Evolutionary conservation across 176 grass and related monocot species (phyloP).

Genomic region (Thalia dealbata): DNA sequence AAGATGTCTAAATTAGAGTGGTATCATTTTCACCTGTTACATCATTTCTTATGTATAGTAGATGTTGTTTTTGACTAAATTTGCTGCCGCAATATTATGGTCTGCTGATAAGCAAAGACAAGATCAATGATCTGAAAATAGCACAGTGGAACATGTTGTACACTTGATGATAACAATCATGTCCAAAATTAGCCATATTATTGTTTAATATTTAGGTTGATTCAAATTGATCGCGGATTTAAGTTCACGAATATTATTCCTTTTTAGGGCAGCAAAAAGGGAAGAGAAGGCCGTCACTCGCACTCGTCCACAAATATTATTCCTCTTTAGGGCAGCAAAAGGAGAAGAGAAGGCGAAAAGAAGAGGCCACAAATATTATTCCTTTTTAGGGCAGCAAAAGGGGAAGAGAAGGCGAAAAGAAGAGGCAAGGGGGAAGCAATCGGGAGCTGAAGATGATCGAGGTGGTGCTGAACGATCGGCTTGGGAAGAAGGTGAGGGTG

Average conservation of each 20-base stretch:
- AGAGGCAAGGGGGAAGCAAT: not conserved
- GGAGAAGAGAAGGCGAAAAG: not conserved
- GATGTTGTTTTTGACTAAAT: too few relatives aligned
- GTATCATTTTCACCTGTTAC: too few relatives aligned
- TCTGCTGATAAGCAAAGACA: too few relatives aligned
- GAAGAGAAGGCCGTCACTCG: too few relatives aligned
- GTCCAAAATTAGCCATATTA: not conserved
- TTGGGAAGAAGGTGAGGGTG: slow-evolving; percentile 97
- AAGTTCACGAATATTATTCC: too few relatives aligned
- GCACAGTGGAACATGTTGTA: too few relatives aligned
- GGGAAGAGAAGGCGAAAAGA: not conserved
- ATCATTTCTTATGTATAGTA: too few relatives aligned
- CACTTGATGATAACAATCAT: not conserved
- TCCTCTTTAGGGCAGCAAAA: not conserved
- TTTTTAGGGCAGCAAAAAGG: not conserved
- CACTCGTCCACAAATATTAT: too few relatives aligned
- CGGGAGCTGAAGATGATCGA: slow-evolving; percentile 62
- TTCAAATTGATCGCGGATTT: not conserved
- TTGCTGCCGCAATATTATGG: too few relatives aligned
- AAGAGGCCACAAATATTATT: not conserved
- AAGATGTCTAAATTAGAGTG: too few relatives aligned
- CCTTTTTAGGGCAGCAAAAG: not conserved
- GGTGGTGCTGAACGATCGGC: slow-evolving; percentile 91
- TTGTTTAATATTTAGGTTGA: not conserved
- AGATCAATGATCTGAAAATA: too few relatives aligned